These are phyloP conservation scores for Darksidea phi DNA, from an alignment of 495 filamentous ascomycete genomes.

Conservation along the genomic window DNA sequence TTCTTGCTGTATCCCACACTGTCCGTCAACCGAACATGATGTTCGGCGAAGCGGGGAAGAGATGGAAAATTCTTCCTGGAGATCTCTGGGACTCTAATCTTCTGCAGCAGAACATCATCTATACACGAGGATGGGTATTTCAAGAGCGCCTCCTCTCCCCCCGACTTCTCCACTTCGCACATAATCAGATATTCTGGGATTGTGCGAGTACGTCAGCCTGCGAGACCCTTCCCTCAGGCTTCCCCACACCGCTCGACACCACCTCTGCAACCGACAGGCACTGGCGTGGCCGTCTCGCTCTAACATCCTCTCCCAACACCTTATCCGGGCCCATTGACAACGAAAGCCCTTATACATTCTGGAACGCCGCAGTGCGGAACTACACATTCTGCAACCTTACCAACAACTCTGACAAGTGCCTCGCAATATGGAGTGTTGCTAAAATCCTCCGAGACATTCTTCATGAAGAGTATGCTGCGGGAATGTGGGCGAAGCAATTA, in stretches of 20 bases:
- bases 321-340: background rate
- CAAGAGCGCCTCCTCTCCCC: slow-evolving; percentile 18
- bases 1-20: no score
- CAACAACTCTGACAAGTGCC: background rate
- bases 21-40: no score
- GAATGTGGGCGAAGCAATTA: background rate
- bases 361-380: background rate
- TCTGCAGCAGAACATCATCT: no score
- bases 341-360: background rate
- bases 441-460: slow-evolving; percentile 6
- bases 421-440: slow-evolving; percentile 12
- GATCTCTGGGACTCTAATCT: background rate
- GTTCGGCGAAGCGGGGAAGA: no score
- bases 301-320: background rate
- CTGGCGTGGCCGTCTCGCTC: slow-evolving; percentile 1
- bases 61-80: background rate
- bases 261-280: background rate
- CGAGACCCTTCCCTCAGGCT: slow-evolving; percentile 1
- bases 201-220: background rate
- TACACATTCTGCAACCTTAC: slow-evolving; percentile 10
- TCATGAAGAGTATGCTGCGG: background rate
- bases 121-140: slow-evolving; percentile 12
- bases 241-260: background rate
- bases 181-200: slow-evolving; percentile 14
- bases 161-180: slow-evolving; percentile 1